Evolutionary conservation across 176 grass and related monocot genomes (phyloP), one percentile per base, ranked within the genome.

Genomic region (Rhynchospora breviuscula): DNA sequence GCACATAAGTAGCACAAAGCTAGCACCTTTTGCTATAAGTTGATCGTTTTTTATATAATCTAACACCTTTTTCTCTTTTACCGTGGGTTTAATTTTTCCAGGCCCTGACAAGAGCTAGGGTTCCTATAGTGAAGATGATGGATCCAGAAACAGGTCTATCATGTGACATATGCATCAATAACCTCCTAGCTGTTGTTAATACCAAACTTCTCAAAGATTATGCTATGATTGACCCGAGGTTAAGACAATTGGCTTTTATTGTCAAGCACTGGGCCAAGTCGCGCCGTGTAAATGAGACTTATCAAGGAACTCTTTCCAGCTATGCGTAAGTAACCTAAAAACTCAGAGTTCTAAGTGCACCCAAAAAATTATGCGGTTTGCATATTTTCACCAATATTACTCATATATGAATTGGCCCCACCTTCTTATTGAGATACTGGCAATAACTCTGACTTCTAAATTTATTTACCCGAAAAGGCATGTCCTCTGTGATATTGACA

Each of bases 71-170:
- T 46, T 0, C 49, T 78, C 3, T 5, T 57, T 78, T 33, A 17
- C 15, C 57, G 5, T 21, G 51, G 21, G 8, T 83, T 94, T 31
- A 79, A 68, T 81, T 60, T 64, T 81, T 90, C 53, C 83, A 98
- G 96, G 93, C 96, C 83, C 85, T 98, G 82, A 93, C 93, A 87
- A 91, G 85, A 83, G 96, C 96, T 80, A 98, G 96, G 83, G 96
- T 98, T 68, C 96, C 96, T 40, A 98, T 98, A 84, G 96, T 98
- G 83, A 98, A 98, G 89, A 80, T 98, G 86, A 98, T 95, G 96
- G 93, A 98, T 91, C 96, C 87, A 1, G 88, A 76, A 80, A 98
- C 96, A 12, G 96, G 91, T 51, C 86, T 98, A 83, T 98, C 93
- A 52, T 98, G 96, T 80, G 96, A 98, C 83, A 93, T 98, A 89